Base-by-base conservation (phyloP, 331 rosid genomes). In the Arachis monticola region DNA sequence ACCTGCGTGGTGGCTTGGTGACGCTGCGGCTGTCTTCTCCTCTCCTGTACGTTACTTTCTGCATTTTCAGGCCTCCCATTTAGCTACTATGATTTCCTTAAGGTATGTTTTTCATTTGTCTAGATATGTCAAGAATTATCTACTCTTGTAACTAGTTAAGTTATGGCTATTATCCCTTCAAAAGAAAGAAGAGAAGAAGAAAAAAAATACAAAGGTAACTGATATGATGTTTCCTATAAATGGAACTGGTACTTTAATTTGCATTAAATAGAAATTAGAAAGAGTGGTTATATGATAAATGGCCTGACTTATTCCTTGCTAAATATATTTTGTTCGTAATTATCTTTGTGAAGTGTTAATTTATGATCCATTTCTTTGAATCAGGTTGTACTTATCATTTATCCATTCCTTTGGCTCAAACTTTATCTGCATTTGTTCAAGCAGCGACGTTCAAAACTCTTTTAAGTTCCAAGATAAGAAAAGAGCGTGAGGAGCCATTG, bases 361-460 rank as follows among this genome's bases (percentile, higher is more conserved):
- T 55, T 68, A 32, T 51, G 47, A 47, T 68, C 38, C 38, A 69
- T 72, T 67, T 78, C 69, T 69, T 48, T 69, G 66, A 10, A 61
- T 73, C 93, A 93, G 98, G 93, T 86, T 64, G 79, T 88, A 53
- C 86, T 93, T 72, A 46, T 84, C 55, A 38, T 81, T 80, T 87
- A 93, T 77, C 93, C 93, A 12, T 85, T 91, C 65, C 87, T 91
- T 42, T 89, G 95, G 88, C 64, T 88, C 83, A 91, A 85, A 78
- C 92, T 93, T 69, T 91, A 93, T 79, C 84, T 93, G 77, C 96
- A 93, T 84, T 72, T 93, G 80, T 85, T 93, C 83, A 91, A 89
- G 89, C 98, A 93, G 78, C 89, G 98, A 48, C 83, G 77, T 62
- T 55, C 92, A n/a, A 93, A 93, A 84, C 85, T 93, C 72, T 17